Conservation (phyloP, 169 alveolate genomes). For the Eimeria mitis region DNA sequence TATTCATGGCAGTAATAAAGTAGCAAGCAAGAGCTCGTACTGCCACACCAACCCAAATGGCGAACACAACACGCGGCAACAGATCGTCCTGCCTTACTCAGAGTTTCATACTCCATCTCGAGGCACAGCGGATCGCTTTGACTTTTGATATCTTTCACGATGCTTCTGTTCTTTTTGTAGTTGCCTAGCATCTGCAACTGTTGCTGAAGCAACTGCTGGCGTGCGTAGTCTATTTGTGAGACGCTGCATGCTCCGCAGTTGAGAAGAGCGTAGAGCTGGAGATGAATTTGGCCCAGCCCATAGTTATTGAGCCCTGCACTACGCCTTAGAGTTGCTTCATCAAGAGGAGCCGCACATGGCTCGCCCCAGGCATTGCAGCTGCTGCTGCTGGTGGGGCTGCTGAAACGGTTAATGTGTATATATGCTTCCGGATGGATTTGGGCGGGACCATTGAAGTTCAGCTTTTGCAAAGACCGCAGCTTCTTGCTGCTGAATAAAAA, state of each 20-base stretch:
- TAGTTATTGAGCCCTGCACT: constrained; percentile 74
- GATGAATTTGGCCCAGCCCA: constrained; percentile 76
- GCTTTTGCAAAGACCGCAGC: constrained; percentile 76
- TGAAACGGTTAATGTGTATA: constrained; percentile 29
- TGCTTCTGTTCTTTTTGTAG: constrained; percentile 15
- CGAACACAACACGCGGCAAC: background rate
- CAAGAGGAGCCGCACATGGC: constrained; percentile 50
- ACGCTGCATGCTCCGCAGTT: constrained; percentile 78
- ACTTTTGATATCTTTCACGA: constrained; percentile 4
- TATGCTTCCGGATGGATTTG: constrained; percentile 73
- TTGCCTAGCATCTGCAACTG: constrained; percentile 34
- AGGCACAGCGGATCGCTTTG: constrained; percentile 57
- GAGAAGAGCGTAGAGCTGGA: constrained; percentile 80
- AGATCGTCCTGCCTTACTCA: constrained; percentile 6
- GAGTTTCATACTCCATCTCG: background rate
- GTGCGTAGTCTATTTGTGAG: constrained; percentile 64
- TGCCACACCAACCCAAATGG: background rate
- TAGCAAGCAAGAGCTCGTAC: background rate
- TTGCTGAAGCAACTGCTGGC: constrained; percentile 69
- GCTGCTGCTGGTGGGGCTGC: constrained; percentile 6
- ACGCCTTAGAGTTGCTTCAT: constrained; percentile 58
- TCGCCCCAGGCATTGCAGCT: constrained; percentile 22
- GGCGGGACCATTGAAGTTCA: constrained; percentile 82
- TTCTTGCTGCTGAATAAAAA: constrained; percentile 70
- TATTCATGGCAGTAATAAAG: background rate